A percentile compares a stretch with the other conserved stretches of the same genome.
These are phyloP conservation scores for Aegilops sharonensis DNA, from an alignment of 176 grass and related monocot species.

Conservation along the genomic window DNA sequence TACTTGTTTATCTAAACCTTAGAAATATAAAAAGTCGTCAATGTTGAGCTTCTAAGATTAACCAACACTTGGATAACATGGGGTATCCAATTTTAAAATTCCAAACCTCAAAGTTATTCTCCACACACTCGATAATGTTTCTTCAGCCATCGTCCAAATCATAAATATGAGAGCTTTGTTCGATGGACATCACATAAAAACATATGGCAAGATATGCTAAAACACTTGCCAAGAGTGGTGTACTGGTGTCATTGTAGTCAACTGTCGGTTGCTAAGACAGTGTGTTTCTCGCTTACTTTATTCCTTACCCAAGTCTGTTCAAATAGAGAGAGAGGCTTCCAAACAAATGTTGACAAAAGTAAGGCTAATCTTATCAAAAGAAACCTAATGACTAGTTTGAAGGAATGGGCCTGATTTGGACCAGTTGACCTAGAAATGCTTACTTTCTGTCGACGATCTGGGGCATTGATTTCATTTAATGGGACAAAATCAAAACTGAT, in stretches of 20 bases:
- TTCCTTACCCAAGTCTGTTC: neutral
- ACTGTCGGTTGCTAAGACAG: neutral
- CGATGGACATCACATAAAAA: neutral
- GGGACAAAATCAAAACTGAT: neutral
- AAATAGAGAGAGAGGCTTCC: neutral
- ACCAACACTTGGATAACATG: neutral
- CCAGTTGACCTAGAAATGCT: too few species aligned
- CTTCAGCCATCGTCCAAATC: neutral
- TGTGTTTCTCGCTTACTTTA: neutral
- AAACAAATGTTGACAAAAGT: neutral
- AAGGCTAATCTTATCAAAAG: neutral
- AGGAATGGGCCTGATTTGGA: neutral
- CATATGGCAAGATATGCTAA: neutral
- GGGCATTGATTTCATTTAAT: neutral
- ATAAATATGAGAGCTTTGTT: neutral
- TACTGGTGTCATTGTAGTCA: neutral
- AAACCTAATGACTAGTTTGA: neutral
- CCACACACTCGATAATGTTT: too few species aligned
- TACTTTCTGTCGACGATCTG: too few species aligned
- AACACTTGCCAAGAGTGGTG: neutral
- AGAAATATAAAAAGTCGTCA: neutral
- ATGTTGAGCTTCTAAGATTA: neutral
- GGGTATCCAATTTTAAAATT: neutral
- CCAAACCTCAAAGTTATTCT: neutral
- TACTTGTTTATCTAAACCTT: neutral